Percentiles rank a stretch among this genome's conserved stretches.
Evolutionary conservation across 139 green algal species (phyloP).

Genomic region (Tetradesmus obliquus): DNA sequence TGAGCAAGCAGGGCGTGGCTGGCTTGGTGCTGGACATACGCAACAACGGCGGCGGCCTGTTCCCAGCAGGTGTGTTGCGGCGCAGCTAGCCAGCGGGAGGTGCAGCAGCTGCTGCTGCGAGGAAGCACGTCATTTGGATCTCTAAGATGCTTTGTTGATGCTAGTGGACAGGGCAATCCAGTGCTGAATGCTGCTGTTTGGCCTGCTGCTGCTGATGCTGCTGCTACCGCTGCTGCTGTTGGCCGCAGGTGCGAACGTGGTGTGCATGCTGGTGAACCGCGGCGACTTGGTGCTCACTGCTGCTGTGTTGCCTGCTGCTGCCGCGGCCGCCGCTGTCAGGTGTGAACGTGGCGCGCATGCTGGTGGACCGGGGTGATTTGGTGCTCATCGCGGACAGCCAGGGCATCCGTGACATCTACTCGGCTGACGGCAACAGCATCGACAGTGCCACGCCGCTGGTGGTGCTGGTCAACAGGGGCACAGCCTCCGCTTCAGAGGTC

Average conservation of each 20-base stretch:
- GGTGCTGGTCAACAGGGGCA: conserved; percentile 97
- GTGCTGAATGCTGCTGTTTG: neutral
- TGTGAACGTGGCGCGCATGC: conserved; percentile 87
- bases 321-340: conserved; percentile 40
- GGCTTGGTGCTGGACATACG: conserved; percentile 91
- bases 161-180: neutral
- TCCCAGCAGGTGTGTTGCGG: conserved; percentile 82
- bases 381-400: conserved; percentile 94
- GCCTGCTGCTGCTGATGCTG: neutral
- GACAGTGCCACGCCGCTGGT: conserved; percentile 68
- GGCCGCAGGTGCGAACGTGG: neutral
- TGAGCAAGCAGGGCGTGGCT: conserved; percentile 65
- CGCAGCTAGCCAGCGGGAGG: neutral
- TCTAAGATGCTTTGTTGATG: neutral
- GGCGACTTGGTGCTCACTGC: neutral
- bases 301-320: neutral
- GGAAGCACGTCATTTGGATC: neutral
- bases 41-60: conserved; percentile 96
- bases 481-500: conserved; percentile 92
- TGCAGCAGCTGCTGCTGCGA: neutral
- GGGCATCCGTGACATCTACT: conserved; percentile 93
- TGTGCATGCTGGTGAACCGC: neutral
- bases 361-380: conserved; percentile 86
- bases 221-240: neutral
- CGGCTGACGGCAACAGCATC: conserved; percentile 68